Percentiles rank a stretch among this genome's conserved stretches.
phyloP scores from a whole-genome alignment of 2,329 filamentous ascomycete species.

The Aspergillus sp. region DNA sequence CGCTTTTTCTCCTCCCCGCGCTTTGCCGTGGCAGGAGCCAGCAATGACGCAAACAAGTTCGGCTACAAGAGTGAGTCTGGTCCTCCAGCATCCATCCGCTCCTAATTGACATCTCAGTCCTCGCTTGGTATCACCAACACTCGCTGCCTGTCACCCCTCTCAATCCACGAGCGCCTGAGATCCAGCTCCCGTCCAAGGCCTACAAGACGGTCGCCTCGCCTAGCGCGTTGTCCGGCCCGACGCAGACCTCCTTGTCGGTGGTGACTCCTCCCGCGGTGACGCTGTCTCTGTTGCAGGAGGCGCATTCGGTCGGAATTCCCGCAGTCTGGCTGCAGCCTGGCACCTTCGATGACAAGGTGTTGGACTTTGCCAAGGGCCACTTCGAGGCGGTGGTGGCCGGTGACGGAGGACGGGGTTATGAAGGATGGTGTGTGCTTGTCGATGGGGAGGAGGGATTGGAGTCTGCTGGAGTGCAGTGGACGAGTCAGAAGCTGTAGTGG shows the following conservation, averaged over 20 bases:
- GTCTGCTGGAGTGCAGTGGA: slow-evolving; percentile 57
- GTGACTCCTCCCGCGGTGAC: slow-evolving; percentile 84
- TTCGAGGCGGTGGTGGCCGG: slow-evolving; percentile 69
- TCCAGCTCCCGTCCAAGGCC: slow-evolving; percentile 59
- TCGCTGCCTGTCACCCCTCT: slow-evolving; percentile 75
- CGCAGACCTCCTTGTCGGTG: slow-evolving; percentile 73
- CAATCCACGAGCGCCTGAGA: slow-evolving; percentile 68
- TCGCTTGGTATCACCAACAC: slow-evolving; percentile 82
- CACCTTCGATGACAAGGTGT: slow-evolving; percentile 72
- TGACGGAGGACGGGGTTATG: slow-evolving; percentile 62
- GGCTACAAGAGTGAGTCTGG: slow-evolving; percentile 72
- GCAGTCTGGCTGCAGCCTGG: slow-evolving; percentile 90
- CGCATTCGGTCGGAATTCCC: slow-evolving; percentile 67
- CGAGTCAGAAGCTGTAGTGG: slow-evolving; percentile 37
- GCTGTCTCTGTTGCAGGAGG: slow-evolving; percentile 70
- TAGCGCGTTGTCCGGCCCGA: slow-evolving; percentile 62
- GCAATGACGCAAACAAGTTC: slow-evolving; percentile 78
- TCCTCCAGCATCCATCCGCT: neutral
- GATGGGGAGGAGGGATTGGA: slow-evolving; percentile 64
- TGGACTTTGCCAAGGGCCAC: slow-evolving; percentile 65
- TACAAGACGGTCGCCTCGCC: slow-evolving; percentile 67
- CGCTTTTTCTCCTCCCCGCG: slow-evolving; percentile 75
- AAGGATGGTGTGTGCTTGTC: slow-evolving; percentile 86
- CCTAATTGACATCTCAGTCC: slow-evolving; percentile 57
- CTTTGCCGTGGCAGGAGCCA: slow-evolving; percentile 89